phyloP scores from a whole-genome alignment of 2,329 filamentous ascomycete genomes.

The Paraconiothyrium brasiliense region DNA sequence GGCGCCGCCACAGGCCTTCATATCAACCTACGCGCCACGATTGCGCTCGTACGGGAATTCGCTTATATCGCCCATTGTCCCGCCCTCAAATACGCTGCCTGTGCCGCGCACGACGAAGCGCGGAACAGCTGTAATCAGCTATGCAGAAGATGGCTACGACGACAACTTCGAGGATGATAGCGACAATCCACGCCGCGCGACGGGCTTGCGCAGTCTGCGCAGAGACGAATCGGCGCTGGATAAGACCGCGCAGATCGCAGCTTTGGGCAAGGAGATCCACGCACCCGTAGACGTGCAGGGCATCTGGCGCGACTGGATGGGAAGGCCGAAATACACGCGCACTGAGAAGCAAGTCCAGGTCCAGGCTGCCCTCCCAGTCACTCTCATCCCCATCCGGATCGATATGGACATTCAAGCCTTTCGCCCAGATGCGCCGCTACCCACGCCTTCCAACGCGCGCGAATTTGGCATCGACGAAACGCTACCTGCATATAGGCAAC shows the following conservation, averaged over 20 bases:
- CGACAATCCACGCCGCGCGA: conserved; percentile 75
- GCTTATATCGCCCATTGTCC: conserved; percentile 84
- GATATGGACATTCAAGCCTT: conserved; percentile 90
- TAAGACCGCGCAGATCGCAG: conserved; percentile 73
- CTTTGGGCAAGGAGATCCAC: conserved; percentile 82
- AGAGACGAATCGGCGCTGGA: conserved; percentile 72
- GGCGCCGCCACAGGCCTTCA: conserved; percentile 81
- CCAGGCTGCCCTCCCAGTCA: conserved; percentile 82
- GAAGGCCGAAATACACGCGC: conserved; percentile 66
- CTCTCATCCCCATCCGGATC: conserved; percentile 93
- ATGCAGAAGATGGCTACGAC: conserved; percentile 94
- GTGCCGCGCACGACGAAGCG: conserved; percentile 91
- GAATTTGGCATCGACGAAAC: conserved; percentile 73
- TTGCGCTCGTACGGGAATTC: conserved; percentile 92
- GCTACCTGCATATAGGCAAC: conserved; percentile 79
- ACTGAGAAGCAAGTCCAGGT: conserved; percentile 70
- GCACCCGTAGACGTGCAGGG: conserved; percentile 85
- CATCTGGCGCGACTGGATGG: conserved; percentile 96
- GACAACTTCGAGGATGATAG: conserved; percentile 80
- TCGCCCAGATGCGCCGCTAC: conserved; percentile 71
- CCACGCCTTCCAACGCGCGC: conserved; percentile 67
- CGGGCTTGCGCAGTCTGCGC: conserved; percentile 82
- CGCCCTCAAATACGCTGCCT: conserved; percentile 71
- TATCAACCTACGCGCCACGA: conserved; percentile 90
- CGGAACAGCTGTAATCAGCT: conserved; percentile 96